Conservation (phyloP, 495 filamentous ascomycete genomes). For the Recurvomyces mirabilis region DNA sequence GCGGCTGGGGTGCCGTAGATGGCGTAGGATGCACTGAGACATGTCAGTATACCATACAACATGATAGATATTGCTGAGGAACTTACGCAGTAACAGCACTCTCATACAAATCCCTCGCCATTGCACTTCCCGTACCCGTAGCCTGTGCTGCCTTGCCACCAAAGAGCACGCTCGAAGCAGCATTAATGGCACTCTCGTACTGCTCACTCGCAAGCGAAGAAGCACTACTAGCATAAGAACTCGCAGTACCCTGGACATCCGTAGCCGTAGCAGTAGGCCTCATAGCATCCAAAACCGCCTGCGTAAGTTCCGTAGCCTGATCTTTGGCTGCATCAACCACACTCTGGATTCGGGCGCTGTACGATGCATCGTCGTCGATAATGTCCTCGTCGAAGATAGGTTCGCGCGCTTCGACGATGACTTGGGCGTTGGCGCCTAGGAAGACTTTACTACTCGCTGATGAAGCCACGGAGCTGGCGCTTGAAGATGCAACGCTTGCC, state of each 20-base stretch:
- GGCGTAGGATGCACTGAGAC: slow-evolving; percentile 43
- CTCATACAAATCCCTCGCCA: slow-evolving; percentile 45
- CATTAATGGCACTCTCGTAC: slow-evolving; percentile 45
- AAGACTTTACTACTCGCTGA: slow-evolving; percentile 37
- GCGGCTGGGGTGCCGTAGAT: slow-evolving; percentile 50
- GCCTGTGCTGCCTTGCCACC: slow-evolving; percentile 39
- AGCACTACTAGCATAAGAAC: slow-evolving; percentile 33
- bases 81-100: slow-evolving; percentile 52
- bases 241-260: slow-evolving; percentile 35
- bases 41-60: background rate
- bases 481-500: slow-evolving; percentile 13
- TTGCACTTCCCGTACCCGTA: slow-evolving; percentile 39
- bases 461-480: slow-evolving; percentile 11
- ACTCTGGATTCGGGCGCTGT: slow-evolving; percentile 41
- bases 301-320: slow-evolving; percentile 40
- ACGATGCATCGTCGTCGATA: slow-evolving; percentile 39
- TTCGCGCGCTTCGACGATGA: slow-evolving; percentile 36
- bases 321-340: slow-evolving; percentile 42
- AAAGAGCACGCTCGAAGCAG: slow-evolving; percentile 48
- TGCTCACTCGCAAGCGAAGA: slow-evolving; percentile 26
- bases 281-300: slow-evolving; percentile 43
- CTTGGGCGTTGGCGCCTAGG: slow-evolving; percentile 46
- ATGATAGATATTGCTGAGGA: too few species aligned
- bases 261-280: slow-evolving; percentile 26
- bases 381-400: slow-evolving; percentile 46